Conservation (phyloP, 768 basidiomycete genomes). For the Clathrus columnatus region DNA sequence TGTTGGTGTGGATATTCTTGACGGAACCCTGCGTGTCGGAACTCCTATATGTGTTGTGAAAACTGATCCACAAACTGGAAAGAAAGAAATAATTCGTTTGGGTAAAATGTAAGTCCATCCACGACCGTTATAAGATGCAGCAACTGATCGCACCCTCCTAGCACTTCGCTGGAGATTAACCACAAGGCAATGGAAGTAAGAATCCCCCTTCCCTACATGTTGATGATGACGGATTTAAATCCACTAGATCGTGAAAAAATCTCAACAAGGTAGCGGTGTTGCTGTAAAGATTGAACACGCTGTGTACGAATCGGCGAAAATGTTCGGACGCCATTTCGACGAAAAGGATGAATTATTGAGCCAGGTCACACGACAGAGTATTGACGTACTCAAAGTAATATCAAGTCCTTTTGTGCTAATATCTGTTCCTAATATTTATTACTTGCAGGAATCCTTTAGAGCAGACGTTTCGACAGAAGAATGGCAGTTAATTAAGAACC, state of each 20-base stretch:
- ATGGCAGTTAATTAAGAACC: constrained; percentile 83
- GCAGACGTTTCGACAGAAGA: constrained; percentile 84
- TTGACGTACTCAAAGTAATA: constrained; percentile 89
- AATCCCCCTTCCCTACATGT: neutral
- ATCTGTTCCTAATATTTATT: neutral
- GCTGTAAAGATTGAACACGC: constrained; percentile 99
- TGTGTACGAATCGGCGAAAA: constrained; percentile 88
- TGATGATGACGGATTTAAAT: neutral
- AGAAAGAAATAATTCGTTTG: constrained; percentile 84
- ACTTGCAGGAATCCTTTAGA: constrained; percentile 70
- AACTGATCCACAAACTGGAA: constrained; percentile 75
- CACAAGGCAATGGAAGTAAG: constrained; percentile 80
- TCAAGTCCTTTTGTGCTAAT: neutral
- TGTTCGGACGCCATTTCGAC: constrained; percentile 93
- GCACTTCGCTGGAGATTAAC: constrained; percentile 95
- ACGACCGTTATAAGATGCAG: no score
- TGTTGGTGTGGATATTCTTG: constrained; percentile 91
- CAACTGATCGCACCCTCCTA: constrained; percentile 24
- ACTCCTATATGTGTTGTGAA: constrained; percentile 95
- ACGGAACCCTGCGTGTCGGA: constrained; percentile 83
- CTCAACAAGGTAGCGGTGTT: constrained; percentile 91
- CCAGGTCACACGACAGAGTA: constrained; percentile 84
- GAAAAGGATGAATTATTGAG: constrained; percentile 93
- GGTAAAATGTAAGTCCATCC: constrained; percentile 78
- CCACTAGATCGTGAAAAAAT: constrained; percentile 75